Percentiles rank a stretch among this genome's conserved stretches.
phyloP scores from a whole-genome alignment of 225 moss, liverwort and hornwort species.

The Marchantia paleacea region DNA sequence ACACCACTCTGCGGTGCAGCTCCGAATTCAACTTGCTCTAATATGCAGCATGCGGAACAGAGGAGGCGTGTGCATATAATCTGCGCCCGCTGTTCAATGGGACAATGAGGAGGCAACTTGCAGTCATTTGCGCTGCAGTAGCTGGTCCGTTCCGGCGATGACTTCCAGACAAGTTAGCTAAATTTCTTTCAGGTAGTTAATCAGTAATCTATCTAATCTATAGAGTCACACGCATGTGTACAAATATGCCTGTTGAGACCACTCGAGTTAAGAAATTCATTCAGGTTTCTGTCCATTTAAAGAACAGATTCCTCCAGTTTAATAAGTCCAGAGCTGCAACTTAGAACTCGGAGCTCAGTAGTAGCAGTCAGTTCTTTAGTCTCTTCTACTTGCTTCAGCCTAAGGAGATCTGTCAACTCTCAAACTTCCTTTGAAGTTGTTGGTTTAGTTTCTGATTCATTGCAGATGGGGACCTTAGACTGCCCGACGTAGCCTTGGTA shows the following conservation, averaged over 20 bases:
- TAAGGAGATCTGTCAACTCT: too few relatives aligned
- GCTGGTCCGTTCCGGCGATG: not conserved
- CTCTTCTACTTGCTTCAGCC: too few relatives aligned
- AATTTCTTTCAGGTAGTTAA: not conserved
- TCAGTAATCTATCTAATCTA: not conserved
- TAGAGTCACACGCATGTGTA: not conserved
- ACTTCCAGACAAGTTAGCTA: not conserved
- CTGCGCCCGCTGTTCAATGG: conserved; percentile 2
- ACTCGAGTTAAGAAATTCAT: not conserved
- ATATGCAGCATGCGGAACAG: not conserved
- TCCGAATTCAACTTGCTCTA: not conserved
- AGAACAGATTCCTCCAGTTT: not conserved
- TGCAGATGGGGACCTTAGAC: not conserved
- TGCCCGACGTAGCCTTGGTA: not conserved
- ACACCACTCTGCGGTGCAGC: not conserved
- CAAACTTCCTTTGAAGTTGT: not conserved
- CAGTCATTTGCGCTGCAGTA: too few relatives aligned
- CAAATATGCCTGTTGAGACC: not conserved
- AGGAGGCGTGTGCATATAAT: not conserved
- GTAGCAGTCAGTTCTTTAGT: too few relatives aligned
- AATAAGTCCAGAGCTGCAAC: not conserved
- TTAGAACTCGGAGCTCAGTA: not conserved
- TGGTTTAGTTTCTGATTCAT: not conserved
- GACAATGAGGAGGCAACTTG: not conserved
- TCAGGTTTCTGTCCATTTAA: not conserved